phyloP scores from a whole-genome alignment of 768 basidiomycete species.

The Hygrophorus pudorinus region DNA sequence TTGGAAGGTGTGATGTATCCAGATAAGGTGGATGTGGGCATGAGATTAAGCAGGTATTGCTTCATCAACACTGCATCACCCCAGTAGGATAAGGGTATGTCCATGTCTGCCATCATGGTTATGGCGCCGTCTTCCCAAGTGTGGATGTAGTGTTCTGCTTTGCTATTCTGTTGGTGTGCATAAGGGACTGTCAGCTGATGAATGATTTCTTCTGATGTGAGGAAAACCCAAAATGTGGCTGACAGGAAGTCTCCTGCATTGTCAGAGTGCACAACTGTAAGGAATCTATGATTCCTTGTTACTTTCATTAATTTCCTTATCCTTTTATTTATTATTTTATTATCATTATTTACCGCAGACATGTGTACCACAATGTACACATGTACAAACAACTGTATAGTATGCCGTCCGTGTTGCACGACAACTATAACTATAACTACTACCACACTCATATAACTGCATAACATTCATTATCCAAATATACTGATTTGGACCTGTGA shows the following conservation, averaged over 20 bases:
- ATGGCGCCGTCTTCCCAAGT: conserved; percentile 16
- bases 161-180: conserved; percentile 24
- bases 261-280: neutral
- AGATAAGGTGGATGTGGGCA: conserved; percentile 17
- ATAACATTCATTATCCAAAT: too few relatives aligned
- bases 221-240: conserved; percentile 1
- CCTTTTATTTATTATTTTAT: too few relatives aligned
- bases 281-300: too few relatives aligned
- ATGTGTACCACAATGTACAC: too few relatives aligned
- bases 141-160: conserved; percentile 18
- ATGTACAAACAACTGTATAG: too few relatives aligned
- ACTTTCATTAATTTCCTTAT: too few relatives aligned
- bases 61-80: conserved; percentile 15
- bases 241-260: conserved; percentile 4
- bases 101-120: conserved; percentile 14
- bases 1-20: conserved; percentile 13
- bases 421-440: too few relatives aligned
- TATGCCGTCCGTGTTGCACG: too few relatives aligned
- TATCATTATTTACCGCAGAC: too few relatives aligned
- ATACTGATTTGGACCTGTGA: too few relatives aligned
- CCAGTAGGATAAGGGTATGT: conserved; percentile 11
- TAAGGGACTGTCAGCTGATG: conserved; percentile 18
- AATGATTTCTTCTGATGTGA: conserved; percentile 11
- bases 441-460: too few relatives aligned
- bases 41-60: conserved; percentile 14